Evolutionary conservation across 2,329 filamentous ascomycete species (phyloP), one percentile per base, ranked within the genome.

Genomic region (Stachybotrys echinatus): DNA sequence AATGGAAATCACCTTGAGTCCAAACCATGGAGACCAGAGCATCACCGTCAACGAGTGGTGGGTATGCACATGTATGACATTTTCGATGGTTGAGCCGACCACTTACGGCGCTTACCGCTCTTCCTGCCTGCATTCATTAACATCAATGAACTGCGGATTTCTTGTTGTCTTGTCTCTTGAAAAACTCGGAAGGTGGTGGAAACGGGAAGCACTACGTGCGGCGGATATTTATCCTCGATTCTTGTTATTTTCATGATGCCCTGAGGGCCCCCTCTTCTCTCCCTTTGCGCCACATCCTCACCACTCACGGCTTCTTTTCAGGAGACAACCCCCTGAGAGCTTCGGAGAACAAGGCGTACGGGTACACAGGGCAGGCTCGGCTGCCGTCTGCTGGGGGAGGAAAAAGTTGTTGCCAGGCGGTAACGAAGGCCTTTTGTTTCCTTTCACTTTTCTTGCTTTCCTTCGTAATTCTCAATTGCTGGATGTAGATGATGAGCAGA

Each of bases 401-500:
- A 34, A 34, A n/a, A n/a, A n/a, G n/a, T n/a, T n/a, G 27, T 34
- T 10, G 27, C 10, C 27, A 10, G 10, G 27, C 10, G 27, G 10
- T 10, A 34, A 34, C 27, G 27, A 14, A 34, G 27, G 38, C 38
- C 17, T n/a, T 20, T 18, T 40, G 38, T 20, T 40, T 20, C 19
- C n/a, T 20, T 10, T 20, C 18, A 14, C 6, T 10, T 18, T 20
- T 40, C 38, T 40, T 40, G 12, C 18, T 20, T 20, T 40, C 38
- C 19, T 10, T n/a, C 38, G 6, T 20, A n/a, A 10, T 40, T 40
- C 12, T 40, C 38, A n/a, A 7, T 40, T 40, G 38, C 38, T 18
- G 38, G 38, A 40, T 40, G 38, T 40, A 40, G 38, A 40, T 40
- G 38, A 40, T 40, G 38, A 40, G n/a, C 38, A 40, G 38, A 40